A percentile compares a stretch with the other conserved stretches of the same genome.
phyloP scores from a whole-genome alignment of 345 rosid genomes.

The Nephelium lappaceum region DNA sequence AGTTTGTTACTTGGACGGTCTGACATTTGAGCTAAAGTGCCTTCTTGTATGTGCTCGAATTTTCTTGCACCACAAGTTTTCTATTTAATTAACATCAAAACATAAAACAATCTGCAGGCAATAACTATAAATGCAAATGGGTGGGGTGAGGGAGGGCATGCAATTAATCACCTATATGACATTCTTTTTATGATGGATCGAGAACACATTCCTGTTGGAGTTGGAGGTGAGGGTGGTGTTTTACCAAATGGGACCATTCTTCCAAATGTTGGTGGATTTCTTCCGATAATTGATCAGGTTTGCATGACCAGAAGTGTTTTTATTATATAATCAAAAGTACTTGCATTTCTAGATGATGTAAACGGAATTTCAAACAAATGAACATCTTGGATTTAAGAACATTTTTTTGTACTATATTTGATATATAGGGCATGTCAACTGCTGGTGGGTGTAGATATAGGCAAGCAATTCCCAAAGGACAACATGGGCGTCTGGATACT shows the following conservation, averaged over 20 bases:
- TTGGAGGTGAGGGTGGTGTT: slow-evolving; percentile 37
- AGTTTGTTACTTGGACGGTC: no score
- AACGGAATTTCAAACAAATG: no score
- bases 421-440: slow-evolving; percentile 26
- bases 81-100: not conserved
- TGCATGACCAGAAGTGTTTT: not conserved
- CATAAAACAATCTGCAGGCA: slow-evolving; percentile 19
- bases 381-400: not conserved
- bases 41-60: no score
- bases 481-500: not conserved
- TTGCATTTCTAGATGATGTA: no score
- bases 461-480: slow-evolving; percentile 29
- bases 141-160: slow-evolving; percentile 33
- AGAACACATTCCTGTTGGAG: slow-evolving; percentile 34
- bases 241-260: slow-evolving; percentile 19
- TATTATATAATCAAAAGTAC: not conserved
- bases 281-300: slow-evolving; percentile 36
- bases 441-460: slow-evolving; percentile 36
- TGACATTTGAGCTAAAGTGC: no score
- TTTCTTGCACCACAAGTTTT: no score
- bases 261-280: slow-evolving; percentile 36
- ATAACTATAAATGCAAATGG: slow-evolving; percentile 28
- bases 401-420: no score
- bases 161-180: slow-evolving; percentile 30
- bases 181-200: slow-evolving; percentile 30